Conservation (phyloP, 306 rosid species). For the Fragaria vesca region DNA sequence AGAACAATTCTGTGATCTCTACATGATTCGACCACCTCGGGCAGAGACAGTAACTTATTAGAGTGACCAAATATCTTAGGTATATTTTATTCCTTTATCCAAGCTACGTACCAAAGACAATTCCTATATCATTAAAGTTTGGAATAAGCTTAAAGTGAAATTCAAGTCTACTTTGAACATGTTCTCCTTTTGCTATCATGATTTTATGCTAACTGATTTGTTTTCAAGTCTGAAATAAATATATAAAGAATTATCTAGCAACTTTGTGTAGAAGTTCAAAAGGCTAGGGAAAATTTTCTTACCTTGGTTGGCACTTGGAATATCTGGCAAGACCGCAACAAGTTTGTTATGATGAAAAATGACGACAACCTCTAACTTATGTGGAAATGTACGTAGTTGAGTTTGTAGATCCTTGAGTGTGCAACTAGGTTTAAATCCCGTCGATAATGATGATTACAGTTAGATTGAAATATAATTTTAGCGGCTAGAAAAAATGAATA, state of each 20-base stretch:
- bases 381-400: no score
- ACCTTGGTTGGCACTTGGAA: not conserved
- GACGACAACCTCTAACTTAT: not conserved
- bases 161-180: conserved; percentile 1
- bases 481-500: no score
- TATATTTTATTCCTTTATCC: conserved; percentile 11
- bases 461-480: no score
- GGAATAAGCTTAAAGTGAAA: not conserved
- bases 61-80: not conserved
- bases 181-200: conserved; percentile 9
- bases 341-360: not conserved
- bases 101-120: not conserved
- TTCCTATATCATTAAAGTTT: not conserved
- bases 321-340: not conserved
- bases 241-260: not conserved
- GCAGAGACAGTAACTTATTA: not conserved
- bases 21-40: not conserved
- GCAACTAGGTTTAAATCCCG: no score
- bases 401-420: no score
- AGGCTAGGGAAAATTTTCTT: not conserved
- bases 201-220: not conserved
- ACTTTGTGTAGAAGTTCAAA: not conserved
- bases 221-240: not conserved
- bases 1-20: not conserved
- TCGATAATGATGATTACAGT: no score